Percentiles rank a stretch among this genome's conserved stretches.
These are phyloP conservation scores for Candida ulmi DNA, from an alignment of 805 yeast genomes.

Conservation along the genomic window DNA sequence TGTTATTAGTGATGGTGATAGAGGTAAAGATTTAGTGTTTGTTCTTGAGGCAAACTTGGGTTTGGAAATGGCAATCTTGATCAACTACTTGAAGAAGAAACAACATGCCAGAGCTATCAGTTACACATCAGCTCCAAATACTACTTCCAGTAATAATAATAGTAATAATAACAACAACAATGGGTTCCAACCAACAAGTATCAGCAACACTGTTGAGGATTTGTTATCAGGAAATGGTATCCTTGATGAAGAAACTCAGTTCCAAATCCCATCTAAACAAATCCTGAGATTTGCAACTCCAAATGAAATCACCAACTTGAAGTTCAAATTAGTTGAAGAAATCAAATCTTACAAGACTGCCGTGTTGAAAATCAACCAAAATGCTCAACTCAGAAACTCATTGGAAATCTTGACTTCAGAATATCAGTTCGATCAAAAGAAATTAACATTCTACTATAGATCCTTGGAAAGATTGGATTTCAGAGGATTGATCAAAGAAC, in stretches of 20 bases:
- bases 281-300: conserved; percentile 72
- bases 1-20: conserved; percentile 76
- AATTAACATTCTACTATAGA: conserved; percentile 65
- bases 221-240: conserved; percentile 20
- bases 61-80: conserved; percentile 60
- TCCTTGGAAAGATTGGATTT: conserved; percentile 67
- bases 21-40: conserved; percentile 77
- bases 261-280: conserved; percentile 74
- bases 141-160: too few relatives aligned
- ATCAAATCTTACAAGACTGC: conserved; percentile 66
- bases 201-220: conserved; percentile 20
- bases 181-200: background rate
- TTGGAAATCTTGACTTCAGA: conserved; percentile 68
- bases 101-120: conserved; percentile 53
- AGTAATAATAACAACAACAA: conserved; percentile 4
- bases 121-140: conserved; percentile 3
- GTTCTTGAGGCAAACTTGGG: conserved; percentile 60
- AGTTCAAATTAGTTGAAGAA: conserved; percentile 65
- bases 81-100: conserved; percentile 69
- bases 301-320: conserved; percentile 56
- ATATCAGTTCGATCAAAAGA: conserved; percentile 77
- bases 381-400: conserved; percentile 33
- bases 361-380: conserved; percentile 40
- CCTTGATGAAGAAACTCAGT: conserved; percentile 34
- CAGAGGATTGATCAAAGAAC: conserved; percentile 64